A percentile compares a stretch with the other conserved stretches of the same genome.
Conservation (phyloP, 768 basidiomycete species). For the Mycena venus region DNA sequence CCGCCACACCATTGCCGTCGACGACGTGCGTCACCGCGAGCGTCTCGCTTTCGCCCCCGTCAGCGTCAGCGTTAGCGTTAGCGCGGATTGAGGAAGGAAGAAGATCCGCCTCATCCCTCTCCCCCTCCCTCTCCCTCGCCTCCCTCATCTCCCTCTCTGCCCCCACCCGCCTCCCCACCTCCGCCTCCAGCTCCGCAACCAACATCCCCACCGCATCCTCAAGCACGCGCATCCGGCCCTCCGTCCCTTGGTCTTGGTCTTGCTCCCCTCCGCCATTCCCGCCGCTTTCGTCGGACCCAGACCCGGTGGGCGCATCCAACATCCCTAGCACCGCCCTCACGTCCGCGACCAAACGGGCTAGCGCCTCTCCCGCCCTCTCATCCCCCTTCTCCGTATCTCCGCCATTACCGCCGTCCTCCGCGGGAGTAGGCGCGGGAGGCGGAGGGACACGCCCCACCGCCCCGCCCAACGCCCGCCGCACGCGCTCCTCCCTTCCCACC, state of each 20-base stretch:
- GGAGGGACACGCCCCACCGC: constrained; percentile 61
- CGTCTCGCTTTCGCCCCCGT: too few species aligned
- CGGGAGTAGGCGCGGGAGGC: too few species aligned
- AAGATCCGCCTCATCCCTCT: neutral
- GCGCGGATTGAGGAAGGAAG: too few species aligned
- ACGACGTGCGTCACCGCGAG: too few species aligned
- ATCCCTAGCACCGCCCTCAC: constrained; percentile 49
- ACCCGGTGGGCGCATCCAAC: constrained; percentile 48
- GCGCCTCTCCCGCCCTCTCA: constrained; percentile 30
- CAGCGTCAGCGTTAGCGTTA: too few species aligned
- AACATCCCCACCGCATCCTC: constrained; percentile 65
- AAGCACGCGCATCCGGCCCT: constrained; percentile 66
- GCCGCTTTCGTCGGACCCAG: constrained; percentile 6
- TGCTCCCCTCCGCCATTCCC: neutral
- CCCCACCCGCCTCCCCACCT: constrained; percentile 1
- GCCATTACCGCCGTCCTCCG: too few species aligned
- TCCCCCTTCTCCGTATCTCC: neutral
- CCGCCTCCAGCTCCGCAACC: constrained; percentile 66
- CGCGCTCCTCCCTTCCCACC: constrained; percentile 73
- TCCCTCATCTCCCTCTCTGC: neutral
- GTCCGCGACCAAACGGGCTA: constrained; percentile 37
- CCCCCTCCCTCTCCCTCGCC: neutral
- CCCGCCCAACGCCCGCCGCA: constrained; percentile 66
- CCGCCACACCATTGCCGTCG: too few species aligned
- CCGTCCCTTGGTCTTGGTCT: constrained; percentile 54